Evolutionary conservation across 2,329 filamentous ascomycete species (phyloP), one percentile per base, ranked within the genome.

Genomic region (Hirsutella thompsonii): DNA sequence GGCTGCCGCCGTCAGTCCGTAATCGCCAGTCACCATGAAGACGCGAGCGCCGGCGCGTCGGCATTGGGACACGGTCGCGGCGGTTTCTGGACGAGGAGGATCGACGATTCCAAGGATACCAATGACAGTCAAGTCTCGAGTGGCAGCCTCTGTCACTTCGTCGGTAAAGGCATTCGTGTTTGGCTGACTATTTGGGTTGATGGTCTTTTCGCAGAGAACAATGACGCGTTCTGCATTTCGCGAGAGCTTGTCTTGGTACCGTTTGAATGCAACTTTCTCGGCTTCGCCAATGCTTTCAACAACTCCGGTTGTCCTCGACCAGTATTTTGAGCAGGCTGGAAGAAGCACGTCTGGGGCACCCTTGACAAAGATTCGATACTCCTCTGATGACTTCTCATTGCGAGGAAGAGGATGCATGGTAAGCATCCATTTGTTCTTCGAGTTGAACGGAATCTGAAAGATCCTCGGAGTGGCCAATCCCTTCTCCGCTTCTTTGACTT

Each of bases 1-100:
- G 11, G 78, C 76, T 37, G 76, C 76, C 0, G 78, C 78, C 5
- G 78, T 82, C 39, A 76, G 58, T 19, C 58, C 66, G 43, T 67
- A 67, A 44, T 67, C 62, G 14, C 64, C 64, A 2, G 66, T 68
- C n/a, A 69, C 66, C 63, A 69, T 68, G 47, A 66, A 63, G 46
- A 67, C 66, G 13, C 65, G 57, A 2, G 64, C 60, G 36, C 66
- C 66, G 20, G 63, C 66, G 18, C 59, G 61, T n/a, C 62, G 62
- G 4, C 63, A 67, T 41, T 66, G 55, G 2, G 52, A 49, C 8
- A 68, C 62, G 0, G 64, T 66, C 2, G 52, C 50, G 0, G 58
- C 55, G 1, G 65, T 66, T 43, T 69, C 67, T 2, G 61, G 59
- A 0, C 67, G 61, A 10, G 66, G 61, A 13, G 66, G 64, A 41